Conservation (phyloP, 2,329 filamentous ascomycete species). For the Penicillium verrucosum region DNA sequence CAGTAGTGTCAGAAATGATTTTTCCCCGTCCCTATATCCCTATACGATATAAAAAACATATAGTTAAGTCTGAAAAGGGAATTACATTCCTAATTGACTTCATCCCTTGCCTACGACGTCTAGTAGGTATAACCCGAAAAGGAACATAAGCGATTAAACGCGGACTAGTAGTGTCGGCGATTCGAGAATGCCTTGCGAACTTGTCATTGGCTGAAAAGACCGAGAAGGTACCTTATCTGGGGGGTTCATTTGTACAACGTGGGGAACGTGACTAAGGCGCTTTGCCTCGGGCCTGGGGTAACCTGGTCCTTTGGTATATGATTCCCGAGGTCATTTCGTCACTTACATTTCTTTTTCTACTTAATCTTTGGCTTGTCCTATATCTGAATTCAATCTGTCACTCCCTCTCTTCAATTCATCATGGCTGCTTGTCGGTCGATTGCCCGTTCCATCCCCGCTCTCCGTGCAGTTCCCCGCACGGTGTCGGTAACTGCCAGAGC, state of each 20-base stretch:
- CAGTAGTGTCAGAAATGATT: background rate
- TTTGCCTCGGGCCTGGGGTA: conserved; percentile 26
- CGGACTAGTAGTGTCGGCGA: conserved; percentile 13
- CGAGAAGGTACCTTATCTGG: conserved; percentile 21
- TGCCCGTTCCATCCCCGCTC: conserved; percentile 38
- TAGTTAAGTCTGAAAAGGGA: background rate
- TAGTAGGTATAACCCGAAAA: background rate
- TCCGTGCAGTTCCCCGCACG: conserved; percentile 40
- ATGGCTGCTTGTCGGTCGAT: conserved; percentile 41
- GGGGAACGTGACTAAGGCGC: conserved; percentile 16
- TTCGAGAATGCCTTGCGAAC: background rate
- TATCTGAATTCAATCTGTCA: background rate
- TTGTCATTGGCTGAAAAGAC: conserved; percentile 16
- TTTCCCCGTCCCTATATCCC: too few species aligned
- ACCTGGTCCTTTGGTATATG: conserved; percentile 4
- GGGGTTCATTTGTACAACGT: background rate
- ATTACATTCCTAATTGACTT: background rate
- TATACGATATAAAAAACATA: background rate
- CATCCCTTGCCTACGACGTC: background rate
- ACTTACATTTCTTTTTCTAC: background rate
- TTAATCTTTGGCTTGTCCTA: background rate
- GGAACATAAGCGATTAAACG: background rate
- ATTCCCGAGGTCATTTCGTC: background rate
- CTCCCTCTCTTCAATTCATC: conserved; percentile 12
- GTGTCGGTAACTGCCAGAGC: conserved; percentile 26